A percentile compares a stretch with the other conserved stretches of the same genome.
Conservation (phyloP, 2,329 filamentous ascomycete genomes). For the Pseudogymnoascus sp. region DNA sequence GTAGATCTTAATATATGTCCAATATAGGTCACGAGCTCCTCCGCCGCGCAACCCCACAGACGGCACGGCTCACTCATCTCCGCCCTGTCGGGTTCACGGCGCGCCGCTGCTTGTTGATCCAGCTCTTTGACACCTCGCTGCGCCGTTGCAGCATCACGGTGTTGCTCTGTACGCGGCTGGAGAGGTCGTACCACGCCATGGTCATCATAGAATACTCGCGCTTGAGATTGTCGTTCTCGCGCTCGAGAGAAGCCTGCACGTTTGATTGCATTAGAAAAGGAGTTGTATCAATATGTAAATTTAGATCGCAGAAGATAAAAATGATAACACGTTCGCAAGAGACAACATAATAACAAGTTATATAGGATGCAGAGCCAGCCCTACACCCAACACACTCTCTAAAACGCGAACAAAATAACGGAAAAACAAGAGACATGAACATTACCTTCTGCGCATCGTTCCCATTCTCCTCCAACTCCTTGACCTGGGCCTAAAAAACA, state of each 20-base stretch:
- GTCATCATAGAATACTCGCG: constrained; percentile 71
- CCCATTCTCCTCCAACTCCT: constrained; percentile 8
- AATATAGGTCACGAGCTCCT: neutral
- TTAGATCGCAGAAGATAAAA: neutral
- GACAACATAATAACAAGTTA: neutral
- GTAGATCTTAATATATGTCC: neutral
- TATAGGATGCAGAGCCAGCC: neutral
- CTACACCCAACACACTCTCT: neutral
- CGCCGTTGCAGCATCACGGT: constrained; percentile 69
- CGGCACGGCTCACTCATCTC: constrained; percentile 16
- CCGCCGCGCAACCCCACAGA: neutral
- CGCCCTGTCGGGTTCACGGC: constrained; percentile 44
- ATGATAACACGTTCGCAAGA: neutral
- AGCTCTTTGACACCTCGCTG: constrained; percentile 68
- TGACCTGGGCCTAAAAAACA: neutral
- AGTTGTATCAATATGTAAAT: neutral
- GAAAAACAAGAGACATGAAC: neutral
- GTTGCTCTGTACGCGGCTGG: constrained; percentile 70
- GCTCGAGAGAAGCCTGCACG: neutral
- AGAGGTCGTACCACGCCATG: constrained; percentile 81
- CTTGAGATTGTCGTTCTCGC: constrained; percentile 48
- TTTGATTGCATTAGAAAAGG: neutral
- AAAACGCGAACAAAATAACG: neutral
- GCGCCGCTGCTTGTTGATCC: constrained; percentile 74
- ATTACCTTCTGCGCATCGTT: constrained; percentile 9